phyloP scores from a whole-genome alignment of 1,139 yeast genomes.

The Kluyveromyces sp. region DNA sequence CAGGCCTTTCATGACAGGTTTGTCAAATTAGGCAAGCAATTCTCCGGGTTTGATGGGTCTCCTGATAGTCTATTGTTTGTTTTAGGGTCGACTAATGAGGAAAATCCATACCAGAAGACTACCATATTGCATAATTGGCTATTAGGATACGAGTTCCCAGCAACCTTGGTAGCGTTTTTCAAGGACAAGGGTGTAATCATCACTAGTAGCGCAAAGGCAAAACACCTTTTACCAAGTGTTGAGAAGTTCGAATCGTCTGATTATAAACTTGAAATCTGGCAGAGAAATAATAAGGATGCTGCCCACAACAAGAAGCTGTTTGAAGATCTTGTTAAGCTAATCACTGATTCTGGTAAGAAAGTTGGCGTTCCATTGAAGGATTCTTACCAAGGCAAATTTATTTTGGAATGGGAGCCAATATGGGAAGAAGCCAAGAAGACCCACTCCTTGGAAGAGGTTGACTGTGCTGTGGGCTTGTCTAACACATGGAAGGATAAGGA shows the following conservation, averaged over 20 bases:
- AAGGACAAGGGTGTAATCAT: slow-evolving; percentile 55
- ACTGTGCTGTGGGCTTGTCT: slow-evolving; percentile 49
- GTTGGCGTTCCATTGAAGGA: slow-evolving; percentile 67
- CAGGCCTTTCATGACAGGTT: slow-evolving; percentile 33
- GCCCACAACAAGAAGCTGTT: slow-evolving; percentile 68
- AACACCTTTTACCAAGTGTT: slow-evolving; percentile 45
- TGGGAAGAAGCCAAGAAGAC: slow-evolving; percentile 39
- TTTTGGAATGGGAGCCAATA: slow-evolving; percentile 66
- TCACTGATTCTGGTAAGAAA: slow-evolving; percentile 38
- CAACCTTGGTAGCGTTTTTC: slow-evolving; percentile 67
- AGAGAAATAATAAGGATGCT: slow-evolving; percentile 67
- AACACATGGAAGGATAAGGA: slow-evolving; percentile 70
- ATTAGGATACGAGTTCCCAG: slow-evolving; percentile 90
- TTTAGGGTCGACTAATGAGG: slow-evolving; percentile 79
- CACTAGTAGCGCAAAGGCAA: slow-evolving; percentile 84
- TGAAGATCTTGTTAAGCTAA: slow-evolving; percentile 45
- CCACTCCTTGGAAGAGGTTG: slow-evolving; percentile 41
- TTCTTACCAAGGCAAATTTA: slow-evolving; percentile 71
- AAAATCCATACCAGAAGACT: slow-evolving; percentile 84
- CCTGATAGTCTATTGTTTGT: slow-evolving; percentile 52
- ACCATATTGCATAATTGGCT: slow-evolving; percentile 88
- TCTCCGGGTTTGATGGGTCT: slow-evolving; percentile 38
- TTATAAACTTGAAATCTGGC: slow-evolving; percentile 54
- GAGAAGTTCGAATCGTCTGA: slow-evolving; percentile 24
- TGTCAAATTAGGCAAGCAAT: slow-evolving; percentile 25